Conservation (phyloP, 2,329 filamentous ascomycete genomes). For the Zasmidium cellare region DNA sequence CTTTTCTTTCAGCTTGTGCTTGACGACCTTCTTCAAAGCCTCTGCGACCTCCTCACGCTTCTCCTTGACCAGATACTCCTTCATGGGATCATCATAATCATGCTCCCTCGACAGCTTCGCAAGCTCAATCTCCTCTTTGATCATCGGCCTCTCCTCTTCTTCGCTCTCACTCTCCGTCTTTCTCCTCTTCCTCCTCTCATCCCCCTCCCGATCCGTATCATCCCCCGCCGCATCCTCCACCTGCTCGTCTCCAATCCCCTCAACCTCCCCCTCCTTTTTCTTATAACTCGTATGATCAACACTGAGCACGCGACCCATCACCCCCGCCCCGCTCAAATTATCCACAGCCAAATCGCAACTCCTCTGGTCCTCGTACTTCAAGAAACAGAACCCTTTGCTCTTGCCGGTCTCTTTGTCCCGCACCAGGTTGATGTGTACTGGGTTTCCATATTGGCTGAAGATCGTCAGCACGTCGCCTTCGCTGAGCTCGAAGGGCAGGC, state of each 20-base stretch:
- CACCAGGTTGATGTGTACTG: constrained; percentile 85
- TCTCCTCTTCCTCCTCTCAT: constrained; percentile 47
- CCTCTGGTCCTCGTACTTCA: constrained; percentile 97
- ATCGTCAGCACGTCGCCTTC: constrained; percentile 96
- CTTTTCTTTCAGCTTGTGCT: constrained; percentile 52
- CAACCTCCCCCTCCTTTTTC: constrained; percentile 67
- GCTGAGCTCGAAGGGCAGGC: constrained; percentile 85
- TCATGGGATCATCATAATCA: constrained; percentile 98
- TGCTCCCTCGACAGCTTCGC: constrained; percentile 67
- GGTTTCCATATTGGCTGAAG: constrained; percentile 96
- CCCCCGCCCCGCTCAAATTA: constrained; percentile 83
- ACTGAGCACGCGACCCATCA: constrained; percentile 75
- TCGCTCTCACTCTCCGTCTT: constrained; percentile 43
- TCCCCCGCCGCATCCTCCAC: constrained; percentile 56
- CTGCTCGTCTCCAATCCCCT: constrained; percentile 44
- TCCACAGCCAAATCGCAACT: constrained; percentile 96
- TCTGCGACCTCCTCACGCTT: constrained; percentile 85
- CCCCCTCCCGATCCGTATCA: constrained; percentile 37
- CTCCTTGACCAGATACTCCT: constrained; percentile 81
- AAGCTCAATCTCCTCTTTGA: constrained; percentile 82
- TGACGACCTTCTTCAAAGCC: constrained; percentile 61
- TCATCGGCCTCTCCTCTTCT: constrained; percentile 57
- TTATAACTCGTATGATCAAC: constrained; percentile 96
- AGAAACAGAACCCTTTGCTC: constrained; percentile 88
- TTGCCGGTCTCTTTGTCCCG: constrained; percentile 97